Percentiles rank a stretch among this genome's conserved stretches.
These are phyloP conservation scores for Cercospora berteroae DNA, from an alignment of 2,329 filamentous ascomycete genomes.

Conservation along the genomic window DNA sequence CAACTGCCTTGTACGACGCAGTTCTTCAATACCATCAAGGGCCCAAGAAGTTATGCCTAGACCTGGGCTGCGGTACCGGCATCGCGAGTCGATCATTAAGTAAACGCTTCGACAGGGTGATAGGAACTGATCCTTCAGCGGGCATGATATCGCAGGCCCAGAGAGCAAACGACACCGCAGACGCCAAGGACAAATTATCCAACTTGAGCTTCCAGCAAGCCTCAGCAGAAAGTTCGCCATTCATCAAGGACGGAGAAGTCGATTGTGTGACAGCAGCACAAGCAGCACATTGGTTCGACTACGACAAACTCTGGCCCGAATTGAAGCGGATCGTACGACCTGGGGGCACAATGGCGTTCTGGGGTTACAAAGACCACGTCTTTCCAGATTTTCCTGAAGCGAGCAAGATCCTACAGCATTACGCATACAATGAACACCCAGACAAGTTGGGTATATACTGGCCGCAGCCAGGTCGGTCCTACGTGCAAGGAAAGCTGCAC, in stretches of 20 bases:
- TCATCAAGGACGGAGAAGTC: slow-evolving; percentile 50
- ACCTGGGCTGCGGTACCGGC: slow-evolving; percentile 65
- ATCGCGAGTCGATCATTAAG: slow-evolving; percentile 56
- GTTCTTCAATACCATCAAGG: slow-evolving; percentile 56
- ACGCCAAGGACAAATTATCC: slow-evolving; percentile 18
- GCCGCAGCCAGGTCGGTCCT: slow-evolving; percentile 60
- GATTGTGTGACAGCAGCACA: slow-evolving; percentile 56
- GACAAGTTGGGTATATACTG: slow-evolving; percentile 58
- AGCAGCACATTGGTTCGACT: slow-evolving; percentile 67
- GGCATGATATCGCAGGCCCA: slow-evolving; percentile 51
- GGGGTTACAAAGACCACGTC: slow-evolving; percentile 65
- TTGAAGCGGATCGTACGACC: slow-evolving; percentile 54
- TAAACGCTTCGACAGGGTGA: slow-evolving; percentile 51
- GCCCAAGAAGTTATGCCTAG: slow-evolving; percentile 45
- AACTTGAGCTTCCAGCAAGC: slow-evolving; percentile 54
- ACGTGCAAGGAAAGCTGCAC: slow-evolving; percentile 53
- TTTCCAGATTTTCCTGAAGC: slow-evolving; percentile 55
- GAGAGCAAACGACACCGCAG: slow-evolving; percentile 18
- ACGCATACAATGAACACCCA: slow-evolving; percentile 53
- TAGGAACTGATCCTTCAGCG: slow-evolving; percentile 58
- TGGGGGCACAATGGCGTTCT: slow-evolving; percentile 62
- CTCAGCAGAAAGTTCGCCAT: slow-evolving; percentile 52
- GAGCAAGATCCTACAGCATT: slow-evolving; percentile 55
- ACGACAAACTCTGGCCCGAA: slow-evolving; percentile 54
- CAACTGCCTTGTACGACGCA: slow-evolving; percentile 53